Base-by-base conservation (phyloP, 2,329 filamentous ascomycete genomes). In the Aspergillus neotritici region DNA sequence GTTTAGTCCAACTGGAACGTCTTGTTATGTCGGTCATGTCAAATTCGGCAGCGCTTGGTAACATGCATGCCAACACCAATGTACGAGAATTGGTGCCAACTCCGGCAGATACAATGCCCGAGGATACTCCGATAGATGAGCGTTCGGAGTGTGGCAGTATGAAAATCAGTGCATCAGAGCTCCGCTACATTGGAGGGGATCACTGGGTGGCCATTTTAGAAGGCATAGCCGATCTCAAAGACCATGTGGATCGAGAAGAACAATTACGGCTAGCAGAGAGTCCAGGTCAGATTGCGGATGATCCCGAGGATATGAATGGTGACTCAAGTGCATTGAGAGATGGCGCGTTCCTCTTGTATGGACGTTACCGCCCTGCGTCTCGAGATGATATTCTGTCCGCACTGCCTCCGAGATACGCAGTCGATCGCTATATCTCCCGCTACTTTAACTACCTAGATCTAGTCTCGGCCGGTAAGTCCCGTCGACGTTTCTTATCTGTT, bases 1-100 rank as follows among this genome's bases (percentile, higher is more conserved):
- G 76, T 48, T 74, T 79, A 53, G 73, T 76, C 54, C 69, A 76
- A 43, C 66, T 80, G 38, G 77, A 80, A 62, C 72, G 71, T 46
- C 64, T 80, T 47, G 77, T 80, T 37, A 65, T 79, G 40, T 76
- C 75, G 11, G 56, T 79, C 41, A 77, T 74, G 61, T 16, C 32
- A 4, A 30, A 33, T 25, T 37, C 42, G 13, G n/a, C 31, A 9
- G 33, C 1, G 4, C 33, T 3, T 14, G 25, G 13, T 9, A 12
- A 6, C 13, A 36, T 10, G 31, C 25, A 13, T 16, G 29, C 28
- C 31, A 14, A 35, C 12, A 14, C n/a, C 17, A 16, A 37, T 35
- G 29, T 31, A 28, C 38, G 6, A 38, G 34, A 12, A 21, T n/a
- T 6, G 31, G 25, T 7, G 31, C 16, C n/a, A n/a, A 34, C 31